Conservation (phyloP, 2,329 filamentous ascomycete genomes). For the Trichoderma sp. region DNA sequence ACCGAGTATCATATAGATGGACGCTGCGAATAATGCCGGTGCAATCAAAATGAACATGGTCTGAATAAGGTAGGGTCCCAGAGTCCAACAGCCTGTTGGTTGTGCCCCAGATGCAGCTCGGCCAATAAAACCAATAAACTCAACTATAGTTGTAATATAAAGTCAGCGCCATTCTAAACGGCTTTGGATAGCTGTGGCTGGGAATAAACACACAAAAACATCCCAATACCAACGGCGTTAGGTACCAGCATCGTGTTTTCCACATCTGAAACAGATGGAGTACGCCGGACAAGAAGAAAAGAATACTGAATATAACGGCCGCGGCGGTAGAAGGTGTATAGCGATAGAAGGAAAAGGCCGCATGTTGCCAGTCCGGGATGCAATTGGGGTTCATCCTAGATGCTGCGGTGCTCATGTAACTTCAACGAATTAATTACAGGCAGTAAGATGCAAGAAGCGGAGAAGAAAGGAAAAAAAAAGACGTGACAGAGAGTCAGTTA, state of each 20-base stretch:
- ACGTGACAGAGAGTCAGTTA: not conserved
- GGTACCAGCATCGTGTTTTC: slow-evolving; percentile 18
- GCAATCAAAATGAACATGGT: slow-evolving; percentile 48
- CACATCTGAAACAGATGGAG: slow-evolving; percentile 21
- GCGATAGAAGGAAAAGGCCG: slow-evolving; percentile 20
- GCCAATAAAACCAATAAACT: slow-evolving; percentile 18
- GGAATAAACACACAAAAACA: slow-evolving; percentile 11
- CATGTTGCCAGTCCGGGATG: slow-evolving; percentile 20
- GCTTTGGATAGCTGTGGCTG: not conserved
- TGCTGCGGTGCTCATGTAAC: not conserved
- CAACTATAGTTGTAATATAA: not conserved
- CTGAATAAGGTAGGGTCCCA: slow-evolving; percentile 46
- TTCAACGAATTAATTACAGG: not conserved
- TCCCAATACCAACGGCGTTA: slow-evolving; percentile 17
- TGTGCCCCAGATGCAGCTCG: slow-evolving; percentile 9
- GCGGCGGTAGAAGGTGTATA: slow-evolving; percentile 19
- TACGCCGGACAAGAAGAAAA: slow-evolving; percentile 6
- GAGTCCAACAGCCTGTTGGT: slow-evolving; percentile 22
- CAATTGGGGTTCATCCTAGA: slow-evolving; percentile 2
- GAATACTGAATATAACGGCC: not conserved
- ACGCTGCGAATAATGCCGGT: slow-evolving; percentile 51
- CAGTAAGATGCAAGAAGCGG: not conserved
- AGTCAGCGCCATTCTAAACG: not conserved
- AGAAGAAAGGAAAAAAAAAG: not conserved
- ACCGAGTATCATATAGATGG: slow-evolving; percentile 54